These are phyloP conservation scores for Colletotrichum neosansevieriae DNA, from an alignment of 2,329 filamentous ascomycete species.

Conservation along the genomic window DNA sequence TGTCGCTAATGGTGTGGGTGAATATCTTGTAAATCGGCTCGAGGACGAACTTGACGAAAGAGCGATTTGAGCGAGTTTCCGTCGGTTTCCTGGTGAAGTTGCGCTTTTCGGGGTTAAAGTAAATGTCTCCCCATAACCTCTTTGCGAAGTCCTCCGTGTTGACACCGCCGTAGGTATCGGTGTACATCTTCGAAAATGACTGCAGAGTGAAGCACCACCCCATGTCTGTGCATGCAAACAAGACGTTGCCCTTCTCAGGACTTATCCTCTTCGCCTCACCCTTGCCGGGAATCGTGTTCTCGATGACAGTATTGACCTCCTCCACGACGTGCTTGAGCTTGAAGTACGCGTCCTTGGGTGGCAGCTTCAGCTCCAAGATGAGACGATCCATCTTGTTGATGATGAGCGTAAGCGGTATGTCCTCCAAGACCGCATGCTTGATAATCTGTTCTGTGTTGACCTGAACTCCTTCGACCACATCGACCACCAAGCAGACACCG, in stretches of 20 bases:
- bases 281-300: conserved; percentile 84
- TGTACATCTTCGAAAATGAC: conserved; percentile 97
- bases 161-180: conserved; percentile 85
- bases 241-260: conserved; percentile 97
- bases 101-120: conserved; percentile 90
- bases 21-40: conserved; percentile 99
- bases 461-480: conserved; percentile 99
- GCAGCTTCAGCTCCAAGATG: conserved; percentile 93
- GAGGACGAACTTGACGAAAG: conserved; percentile 93
- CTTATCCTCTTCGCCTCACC: conserved; percentile 86
- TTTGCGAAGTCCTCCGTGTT: conserved; percentile 85
- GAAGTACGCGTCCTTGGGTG: conserved; percentile 96
- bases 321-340: conserved; percentile 99
- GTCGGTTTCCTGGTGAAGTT: conserved; percentile 90
- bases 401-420: conserved; percentile 87
- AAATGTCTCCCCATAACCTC: conserved; percentile 95
- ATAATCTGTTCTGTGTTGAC: conserved; percentile 97
- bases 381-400: conserved; percentile 98
- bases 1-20: conserved; percentile 93
- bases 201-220: conserved; percentile 96
- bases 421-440: conserved; percentile 91
- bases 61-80: conserved; percentile 83
- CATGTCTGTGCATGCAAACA: conserved; percentile 93
- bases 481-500: conserved; percentile 92
- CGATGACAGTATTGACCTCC: conserved; percentile 96